phyloP scores from a whole-genome alignment of 495 filamentous ascomycete genomes.

The Penicillium lividum region DNA sequence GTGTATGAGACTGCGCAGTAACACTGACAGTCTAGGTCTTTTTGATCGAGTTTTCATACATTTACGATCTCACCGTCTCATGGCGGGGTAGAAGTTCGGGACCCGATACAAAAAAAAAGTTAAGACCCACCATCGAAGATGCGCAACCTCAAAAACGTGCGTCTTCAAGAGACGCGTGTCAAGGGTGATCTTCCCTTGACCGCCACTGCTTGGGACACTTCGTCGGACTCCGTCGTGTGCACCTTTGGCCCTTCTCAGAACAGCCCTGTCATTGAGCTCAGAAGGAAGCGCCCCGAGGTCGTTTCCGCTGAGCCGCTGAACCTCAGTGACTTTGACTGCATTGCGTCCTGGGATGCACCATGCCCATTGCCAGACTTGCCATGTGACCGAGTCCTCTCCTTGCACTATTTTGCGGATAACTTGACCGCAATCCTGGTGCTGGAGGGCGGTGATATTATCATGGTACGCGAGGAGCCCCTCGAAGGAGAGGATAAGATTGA shows the following conservation, averaged over 20 bases:
- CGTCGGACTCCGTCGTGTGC: slow-evolving; percentile 69
- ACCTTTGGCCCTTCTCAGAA: slow-evolving; percentile 70
- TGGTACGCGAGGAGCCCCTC: slow-evolving; percentile 76
- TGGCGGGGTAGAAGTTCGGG: slow-evolving; percentile 43
- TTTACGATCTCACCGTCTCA: slow-evolving; percentile 26
- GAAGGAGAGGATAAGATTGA: slow-evolving; percentile 75
- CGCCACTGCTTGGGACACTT: slow-evolving; percentile 74
- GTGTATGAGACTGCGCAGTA: not conserved
- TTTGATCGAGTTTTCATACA: slow-evolving; percentile 7
- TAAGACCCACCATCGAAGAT: slow-evolving; percentile 48
- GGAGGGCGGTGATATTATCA: slow-evolving; percentile 86
- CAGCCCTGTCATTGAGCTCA: slow-evolving; percentile 65
- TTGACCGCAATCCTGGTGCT: slow-evolving; percentile 76
- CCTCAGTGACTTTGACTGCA: slow-evolving; percentile 45
- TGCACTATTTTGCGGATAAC: slow-evolving; percentile 84
- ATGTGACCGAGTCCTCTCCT: slow-evolving; percentile 68
- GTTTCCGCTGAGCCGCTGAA: slow-evolving; percentile 37
- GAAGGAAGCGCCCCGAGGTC: slow-evolving; percentile 42
- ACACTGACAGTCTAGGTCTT: slow-evolving; percentile 2
- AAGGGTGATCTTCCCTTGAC: slow-evolving; percentile 60
- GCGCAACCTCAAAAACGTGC: slow-evolving; percentile 78
- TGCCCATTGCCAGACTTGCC: slow-evolving; percentile 67
- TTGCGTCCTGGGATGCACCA: slow-evolving; percentile 87
- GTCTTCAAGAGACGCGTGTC: slow-evolving; percentile 57
- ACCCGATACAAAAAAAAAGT: slow-evolving; percentile 24